phyloP scores from a whole-genome alignment of 108 stramenopile species.

The Cylindrotheca closterium region DNA sequence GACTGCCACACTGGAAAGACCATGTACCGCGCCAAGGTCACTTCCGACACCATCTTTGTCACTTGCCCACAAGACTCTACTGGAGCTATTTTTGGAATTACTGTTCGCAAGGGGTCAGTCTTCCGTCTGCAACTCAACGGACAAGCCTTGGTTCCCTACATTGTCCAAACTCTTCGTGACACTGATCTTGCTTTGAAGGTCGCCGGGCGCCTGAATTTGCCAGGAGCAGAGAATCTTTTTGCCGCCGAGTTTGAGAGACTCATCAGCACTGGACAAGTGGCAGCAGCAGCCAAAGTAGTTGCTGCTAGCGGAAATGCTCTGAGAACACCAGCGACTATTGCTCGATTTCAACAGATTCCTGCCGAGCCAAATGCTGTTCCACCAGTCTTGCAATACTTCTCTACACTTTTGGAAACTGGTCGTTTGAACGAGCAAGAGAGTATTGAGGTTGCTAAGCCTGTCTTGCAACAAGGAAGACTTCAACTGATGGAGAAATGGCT shows the following conservation, averaged over 20 bases:
- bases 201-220: conserved; percentile 92
- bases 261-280: conserved; percentile 86
- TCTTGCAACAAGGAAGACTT: conserved; percentile 92
- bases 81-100: conserved; percentile 92
- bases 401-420: conserved; percentile 92
- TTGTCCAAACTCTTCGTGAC: conserved; percentile 91
- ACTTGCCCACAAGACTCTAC: conserved; percentile 83
- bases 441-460: conserved; percentile 97
- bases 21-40: conserved; percentile 94
- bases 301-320: conserved; percentile 86
- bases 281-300: conserved; percentile 92
- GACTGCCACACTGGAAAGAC: conserved; percentile 96
- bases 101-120: conserved; percentile 93
- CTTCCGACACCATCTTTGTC: conserved; percentile 95
- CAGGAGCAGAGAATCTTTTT: conserved; percentile 97
- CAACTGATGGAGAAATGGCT: conserved; percentile 99
- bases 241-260: conserved; percentile 92
- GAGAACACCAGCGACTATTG: conserved; percentile 97
- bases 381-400: conserved; percentile 99
- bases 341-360: conserved; percentile 96
- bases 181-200: conserved; percentile 91
- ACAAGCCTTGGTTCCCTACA: conserved; percentile 92
- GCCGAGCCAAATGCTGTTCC: conserved; percentile 94
- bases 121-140: conserved; percentile 92
- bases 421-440: conserved; percentile 96